These are phyloP conservation scores for Halophytophthora batemanensis DNA, from an alignment of 352 stramenopile species.

Conservation along the genomic window DNA sequence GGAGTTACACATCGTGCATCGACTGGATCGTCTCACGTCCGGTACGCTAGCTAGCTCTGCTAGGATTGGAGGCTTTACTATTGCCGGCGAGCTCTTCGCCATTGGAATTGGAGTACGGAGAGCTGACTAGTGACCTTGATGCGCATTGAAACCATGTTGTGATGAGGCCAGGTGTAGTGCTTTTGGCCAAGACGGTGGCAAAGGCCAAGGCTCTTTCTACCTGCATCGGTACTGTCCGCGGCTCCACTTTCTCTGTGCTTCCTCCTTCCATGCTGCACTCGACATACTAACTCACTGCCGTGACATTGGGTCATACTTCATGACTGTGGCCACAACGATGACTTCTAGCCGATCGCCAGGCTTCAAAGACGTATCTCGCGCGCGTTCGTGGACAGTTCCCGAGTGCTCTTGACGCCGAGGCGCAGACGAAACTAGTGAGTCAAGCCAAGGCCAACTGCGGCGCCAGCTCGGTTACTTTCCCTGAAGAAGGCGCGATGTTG, in stretches of 20 bases:
- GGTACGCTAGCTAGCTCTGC: slow-evolving; percentile 29
- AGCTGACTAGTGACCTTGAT: slow-evolving; percentile 1
- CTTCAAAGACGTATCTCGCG: slow-evolving; percentile 95
- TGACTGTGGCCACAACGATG: not conserved
- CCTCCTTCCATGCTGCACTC: not conserved
- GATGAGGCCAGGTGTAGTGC: slow-evolving; percentile 50
- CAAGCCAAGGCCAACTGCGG: slow-evolving; percentile 42
- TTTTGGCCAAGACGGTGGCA: slow-evolving; percentile 73
- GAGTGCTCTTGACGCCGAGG: slow-evolving; percentile 25
- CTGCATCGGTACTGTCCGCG: slow-evolving; percentile 55
- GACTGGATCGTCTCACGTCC: slow-evolving; percentile 95
- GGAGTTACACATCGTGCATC: slow-evolving; percentile 91
- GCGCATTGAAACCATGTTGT: not conserved
- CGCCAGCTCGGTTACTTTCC: slow-evolving; percentile 53
- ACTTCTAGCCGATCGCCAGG: slow-evolving; percentile 63
- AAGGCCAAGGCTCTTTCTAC: slow-evolving; percentile 73
- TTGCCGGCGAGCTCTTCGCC: too few relatives aligned
- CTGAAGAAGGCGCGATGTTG: slow-evolving; percentile 40
- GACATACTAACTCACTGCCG: too few relatives aligned
- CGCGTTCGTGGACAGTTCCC: slow-evolving; percentile 90
- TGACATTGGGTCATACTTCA: too few relatives aligned
- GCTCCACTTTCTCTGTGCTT: not conserved
- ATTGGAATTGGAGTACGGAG: too few relatives aligned
- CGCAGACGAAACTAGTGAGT: slow-evolving; percentile 37
- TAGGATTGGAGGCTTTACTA: not conserved